phyloP scores from a whole-genome alignment of 495 filamentous ascomycete genomes.

The Saxispiralis lemnorum region DNA sequence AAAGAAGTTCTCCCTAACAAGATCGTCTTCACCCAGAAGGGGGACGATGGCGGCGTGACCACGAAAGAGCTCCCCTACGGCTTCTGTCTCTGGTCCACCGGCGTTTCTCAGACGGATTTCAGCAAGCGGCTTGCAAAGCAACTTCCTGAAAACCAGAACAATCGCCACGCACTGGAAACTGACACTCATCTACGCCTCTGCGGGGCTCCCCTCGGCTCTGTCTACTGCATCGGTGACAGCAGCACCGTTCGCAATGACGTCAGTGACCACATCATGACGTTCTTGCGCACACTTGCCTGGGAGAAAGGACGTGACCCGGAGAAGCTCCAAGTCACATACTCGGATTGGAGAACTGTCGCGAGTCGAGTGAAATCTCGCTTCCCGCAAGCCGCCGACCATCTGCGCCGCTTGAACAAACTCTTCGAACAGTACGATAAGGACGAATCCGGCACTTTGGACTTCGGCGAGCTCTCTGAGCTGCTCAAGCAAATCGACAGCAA shows the following conservation, averaged over 20 bases:
- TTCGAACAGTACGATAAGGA: constrained; percentile 89
- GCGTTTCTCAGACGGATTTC: constrained; percentile 71
- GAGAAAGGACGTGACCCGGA: constrained; percentile 79
- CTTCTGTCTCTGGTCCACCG: constrained; percentile 96
- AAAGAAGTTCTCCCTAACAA: constrained; percentile 68
- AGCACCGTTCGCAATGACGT: constrained; percentile 92
- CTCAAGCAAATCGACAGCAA: constrained; percentile 46
- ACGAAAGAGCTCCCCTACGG: constrained; percentile 89
- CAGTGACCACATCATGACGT: constrained; percentile 67
- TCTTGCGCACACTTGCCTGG: constrained; percentile 80
- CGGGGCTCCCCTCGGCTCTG: constrained; percentile 81
- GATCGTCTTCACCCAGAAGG: constrained; percentile 74
- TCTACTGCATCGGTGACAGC: constrained; percentile 97
- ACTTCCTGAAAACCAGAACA: constrained; percentile 58
- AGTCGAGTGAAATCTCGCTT: constrained; percentile 69
- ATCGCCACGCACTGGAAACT: constrained; percentile 83
- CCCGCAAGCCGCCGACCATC: constrained; percentile 80
- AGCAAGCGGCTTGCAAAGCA: constrained; percentile 53
- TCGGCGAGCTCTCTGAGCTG: constrained; percentile 75
- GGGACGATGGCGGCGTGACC: constrained; percentile 49
- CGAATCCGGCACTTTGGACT: constrained; percentile 79
- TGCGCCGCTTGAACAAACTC: constrained; percentile 71
- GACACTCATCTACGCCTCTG: constrained; percentile 85
- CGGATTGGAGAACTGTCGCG: constrained; percentile 74
- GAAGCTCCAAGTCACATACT: constrained; percentile 61